A percentile compares a stretch with the other conserved stretches of the same genome.
phyloP scores from a whole-genome alignment of 2,329 filamentous ascomycete genomes.

The Cercospora sp. region DNA sequence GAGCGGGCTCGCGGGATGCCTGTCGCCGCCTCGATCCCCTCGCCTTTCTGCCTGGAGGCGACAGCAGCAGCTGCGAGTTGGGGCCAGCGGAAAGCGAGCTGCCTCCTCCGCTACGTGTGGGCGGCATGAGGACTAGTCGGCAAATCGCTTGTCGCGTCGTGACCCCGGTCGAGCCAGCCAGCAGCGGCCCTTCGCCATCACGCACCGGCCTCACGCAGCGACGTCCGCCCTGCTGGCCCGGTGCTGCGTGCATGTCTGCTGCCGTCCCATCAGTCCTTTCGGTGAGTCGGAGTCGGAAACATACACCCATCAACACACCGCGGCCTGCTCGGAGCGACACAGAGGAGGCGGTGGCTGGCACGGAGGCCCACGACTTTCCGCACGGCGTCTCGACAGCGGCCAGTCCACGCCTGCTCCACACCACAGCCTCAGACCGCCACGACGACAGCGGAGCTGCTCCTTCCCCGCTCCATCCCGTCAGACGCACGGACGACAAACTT shows the following conservation, averaged over 20 bases:
- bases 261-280: not conserved
- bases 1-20: not conserved
- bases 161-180: not conserved
- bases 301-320: not conserved
- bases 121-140: not conserved
- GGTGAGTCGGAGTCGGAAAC: not conserved
- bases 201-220: not conserved
- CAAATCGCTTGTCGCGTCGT: not conserved
- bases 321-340: not conserved
- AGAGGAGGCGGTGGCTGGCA: not conserved
- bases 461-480: not conserved
- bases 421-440: slow-evolving; percentile 7
- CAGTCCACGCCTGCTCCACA: not conserved
- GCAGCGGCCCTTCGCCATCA: not conserved
- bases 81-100: not conserved
- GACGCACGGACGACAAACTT: slow-evolving; percentile 13
- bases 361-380: not conserved
- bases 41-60: not conserved
- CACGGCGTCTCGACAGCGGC: not conserved
- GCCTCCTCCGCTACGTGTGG: not conserved
- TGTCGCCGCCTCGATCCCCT: not conserved
- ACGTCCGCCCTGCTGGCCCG: not conserved
- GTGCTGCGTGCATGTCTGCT: not conserved
- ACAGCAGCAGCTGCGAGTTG: not conserved
- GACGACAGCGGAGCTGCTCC: not conserved